A percentile compares a stretch with the other conserved stretches of the same genome.
phyloP scores from a whole-genome alignment of 2,329 filamentous ascomycete genomes.

The Lecanicillium sp. region DNA sequence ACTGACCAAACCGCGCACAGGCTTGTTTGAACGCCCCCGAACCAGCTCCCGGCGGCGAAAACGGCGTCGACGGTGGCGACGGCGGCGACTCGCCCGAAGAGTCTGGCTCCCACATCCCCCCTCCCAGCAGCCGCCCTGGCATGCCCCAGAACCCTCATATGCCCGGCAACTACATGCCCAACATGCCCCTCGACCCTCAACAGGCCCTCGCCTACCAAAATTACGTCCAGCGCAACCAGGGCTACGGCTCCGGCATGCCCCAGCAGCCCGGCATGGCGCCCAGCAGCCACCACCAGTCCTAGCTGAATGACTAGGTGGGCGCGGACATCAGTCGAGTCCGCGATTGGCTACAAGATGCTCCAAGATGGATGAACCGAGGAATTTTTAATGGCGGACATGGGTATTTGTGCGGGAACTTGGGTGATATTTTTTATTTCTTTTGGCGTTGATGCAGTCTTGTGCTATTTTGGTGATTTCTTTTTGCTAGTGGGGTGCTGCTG shows the following conservation, averaged over 20 bases:
- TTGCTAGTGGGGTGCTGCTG: no score
- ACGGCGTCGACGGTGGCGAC: conserved; percentile 69
- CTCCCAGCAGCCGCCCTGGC: conserved; percentile 51
- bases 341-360: not conserved
- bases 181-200: conserved; percentile 66
- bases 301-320: conserved; percentile 20
- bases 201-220: conserved; percentile 78
- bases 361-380: not conserved
- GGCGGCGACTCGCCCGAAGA: conserved; percentile 90
- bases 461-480: conserved; percentile 19
- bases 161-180: conserved; percentile 56
- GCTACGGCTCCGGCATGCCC: conserved; percentile 72
- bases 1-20: conserved; percentile 46
- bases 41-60: conserved; percentile 73
- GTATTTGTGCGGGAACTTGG: conserved; percentile 33
- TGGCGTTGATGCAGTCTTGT: conserved; percentile 37
- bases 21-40: conserved; percentile 96
- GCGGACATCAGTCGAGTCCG: no score
- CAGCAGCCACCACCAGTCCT: conserved; percentile 76
- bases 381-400: conserved; percentile 20
- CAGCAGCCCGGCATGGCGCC: conserved; percentile 73
- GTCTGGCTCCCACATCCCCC: conserved; percentile 69
- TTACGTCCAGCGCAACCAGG: conserved; percentile 67
- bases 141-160: conserved; percentile 61
- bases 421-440: conserved; percentile 25